Base-by-base conservation (phyloP, 2,329 filamentous ascomycete genomes). In the Curvularia hawaiiensis region DNA sequence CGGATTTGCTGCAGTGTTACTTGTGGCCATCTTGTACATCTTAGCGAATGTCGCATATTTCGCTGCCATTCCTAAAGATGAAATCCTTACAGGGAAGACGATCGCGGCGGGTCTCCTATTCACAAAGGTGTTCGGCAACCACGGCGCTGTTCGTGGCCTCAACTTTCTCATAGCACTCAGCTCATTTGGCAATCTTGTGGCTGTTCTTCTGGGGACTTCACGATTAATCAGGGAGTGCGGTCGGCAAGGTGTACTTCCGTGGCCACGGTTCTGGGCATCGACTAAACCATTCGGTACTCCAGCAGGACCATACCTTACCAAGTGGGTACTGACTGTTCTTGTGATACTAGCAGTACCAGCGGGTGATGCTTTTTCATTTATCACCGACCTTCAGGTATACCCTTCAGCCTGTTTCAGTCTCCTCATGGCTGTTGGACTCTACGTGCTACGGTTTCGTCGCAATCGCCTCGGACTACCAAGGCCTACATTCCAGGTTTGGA, bases 211-310 rank as follows among this genome's bases (percentile, higher is more conserved):
- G 47, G 72, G 72, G 6, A 54, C 59, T 9, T 69, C 70, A 1
- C 66, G 71, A 3, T 64, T 62, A 22, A 68, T 73, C 20, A 69
- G 72, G 12, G 70, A 74, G 49, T 64, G 64, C 24, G 72, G 63
- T 5, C 62, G 70, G 7, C 68, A 74, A 50, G 71, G 68, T 24
- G 58, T 74, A 1, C 58, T 72, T 40, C 70, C 69, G 1, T 74
- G 61, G 59, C 67, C 69, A 2, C 64, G 71, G 31, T 84, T 88
- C 59, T 89, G 86, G 86, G 85, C 84, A 0, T 85, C 83, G 0
- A 88, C 86, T 0, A 80, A 79, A 54, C 87, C 86, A 0, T 88
- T 88, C 55, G 86, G 85, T 2, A 89, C 87, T 0, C 85, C 86
- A 0, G 65, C 87, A 0, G 85, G 84, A 0, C 85, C 86, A 0